Percentiles rank a stretch among this genome's conserved stretches.
Evolutionary conservation across 192 early-diverging fungal species (phyloP).

Genomic region (Jimgerdemannia lactiflua): DNA sequence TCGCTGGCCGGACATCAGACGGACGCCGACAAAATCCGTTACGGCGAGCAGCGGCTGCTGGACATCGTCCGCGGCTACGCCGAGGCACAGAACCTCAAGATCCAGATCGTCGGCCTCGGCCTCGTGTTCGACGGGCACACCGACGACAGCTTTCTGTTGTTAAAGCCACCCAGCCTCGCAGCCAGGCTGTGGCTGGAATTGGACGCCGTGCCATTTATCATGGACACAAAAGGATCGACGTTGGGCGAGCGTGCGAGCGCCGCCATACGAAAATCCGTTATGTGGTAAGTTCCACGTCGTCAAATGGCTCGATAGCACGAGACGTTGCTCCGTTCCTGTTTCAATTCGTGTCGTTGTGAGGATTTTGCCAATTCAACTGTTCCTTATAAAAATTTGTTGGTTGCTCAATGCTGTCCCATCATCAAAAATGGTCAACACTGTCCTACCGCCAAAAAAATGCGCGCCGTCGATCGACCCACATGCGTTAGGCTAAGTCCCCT

Average conservation of each 20-base stretch:
- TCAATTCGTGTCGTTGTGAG: not conserved
- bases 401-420: not conserved
- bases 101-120: constrained; percentile 64
- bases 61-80: constrained; percentile 51
- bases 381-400: too few relatives aligned
- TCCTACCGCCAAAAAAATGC: not conserved
- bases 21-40: constrained; percentile 16
- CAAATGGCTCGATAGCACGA: too few relatives aligned
- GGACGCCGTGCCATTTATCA: constrained; percentile 71
- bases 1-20: constrained; percentile 5
- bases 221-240: constrained; percentile 57
- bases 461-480: not conserved
- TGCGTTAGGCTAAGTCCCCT: constrained; percentile 57
- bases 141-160: constrained; percentile 36
- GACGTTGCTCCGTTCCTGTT: not conserved
- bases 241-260: constrained; percentile 70
- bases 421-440: not conserved
- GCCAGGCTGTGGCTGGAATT: constrained; percentile 69
- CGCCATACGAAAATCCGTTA: constrained; percentile 69
- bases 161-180: constrained; percentile 37
- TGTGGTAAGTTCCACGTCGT: constrained; percentile 33
- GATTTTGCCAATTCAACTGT: not conserved
- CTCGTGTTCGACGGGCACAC: constrained; percentile 33
- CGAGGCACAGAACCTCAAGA: constrained; percentile 57
- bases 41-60: constrained; percentile 52